Conservation (phyloP, 768 basidiomycete species). For the Neoboletus brunneissimus region DNA sequence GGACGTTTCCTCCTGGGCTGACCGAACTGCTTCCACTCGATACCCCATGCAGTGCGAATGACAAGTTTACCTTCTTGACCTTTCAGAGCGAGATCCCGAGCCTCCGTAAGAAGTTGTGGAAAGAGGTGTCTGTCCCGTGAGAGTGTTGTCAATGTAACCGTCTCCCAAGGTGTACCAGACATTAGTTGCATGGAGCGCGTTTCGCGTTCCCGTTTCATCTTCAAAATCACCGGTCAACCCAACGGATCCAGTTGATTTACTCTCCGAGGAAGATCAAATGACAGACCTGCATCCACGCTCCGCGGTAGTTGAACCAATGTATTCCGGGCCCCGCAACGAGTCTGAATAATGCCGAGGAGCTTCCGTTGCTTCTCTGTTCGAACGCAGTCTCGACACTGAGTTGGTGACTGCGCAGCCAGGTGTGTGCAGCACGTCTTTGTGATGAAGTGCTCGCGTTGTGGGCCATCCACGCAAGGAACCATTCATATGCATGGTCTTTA, state of each 20-base stretch:
- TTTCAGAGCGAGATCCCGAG: conserved; percentile 81
- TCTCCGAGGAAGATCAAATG: not conserved
- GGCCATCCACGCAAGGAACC: conserved; percentile 98
- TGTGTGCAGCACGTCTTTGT: conserved; percentile 20
- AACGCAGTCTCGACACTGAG: conserved; percentile 92
- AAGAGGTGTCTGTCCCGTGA: conserved; percentile 84
- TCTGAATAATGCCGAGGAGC: conserved; percentile 83
- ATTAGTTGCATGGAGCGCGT: conserved; percentile 88
- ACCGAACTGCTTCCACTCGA: conserved; percentile 95
- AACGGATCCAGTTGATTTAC: not conserved
- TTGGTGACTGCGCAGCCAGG: conserved; percentile 80
- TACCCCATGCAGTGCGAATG: conserved; percentile 95
- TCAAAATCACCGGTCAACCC: conserved; percentile 9
- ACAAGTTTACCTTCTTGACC: conserved; percentile 93
- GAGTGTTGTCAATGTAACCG: conserved; percentile 88
- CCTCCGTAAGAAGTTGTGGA: conserved; percentile 76
- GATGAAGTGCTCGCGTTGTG: conserved; percentile 47
- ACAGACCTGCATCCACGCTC: conserved; percentile 93
- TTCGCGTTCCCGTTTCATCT: conserved; percentile 95
- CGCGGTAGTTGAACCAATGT: conserved; percentile 86
- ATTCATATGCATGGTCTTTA: conserved; percentile 91
- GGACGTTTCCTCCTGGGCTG: conserved; percentile 85
- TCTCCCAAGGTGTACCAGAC: conserved; percentile 96
- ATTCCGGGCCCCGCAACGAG: conserved; percentile 95
- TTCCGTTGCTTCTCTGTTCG: conserved; percentile 88